phyloP scores from a whole-genome alignment of 208 protist genomes.

The Leishmania aethiopica region DNA sequence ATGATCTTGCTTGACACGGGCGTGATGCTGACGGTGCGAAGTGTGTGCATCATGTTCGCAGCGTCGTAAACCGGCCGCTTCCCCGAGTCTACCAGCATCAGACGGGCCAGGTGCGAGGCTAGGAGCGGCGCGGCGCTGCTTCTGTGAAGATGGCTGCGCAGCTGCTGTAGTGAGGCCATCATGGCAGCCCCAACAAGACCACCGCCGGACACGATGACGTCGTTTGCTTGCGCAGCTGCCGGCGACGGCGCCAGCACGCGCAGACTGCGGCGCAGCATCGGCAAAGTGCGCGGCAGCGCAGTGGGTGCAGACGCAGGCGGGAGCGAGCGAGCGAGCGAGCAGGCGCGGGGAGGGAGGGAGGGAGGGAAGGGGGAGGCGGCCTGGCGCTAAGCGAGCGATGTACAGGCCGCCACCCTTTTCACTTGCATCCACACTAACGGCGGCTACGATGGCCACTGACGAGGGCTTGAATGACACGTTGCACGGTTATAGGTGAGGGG shows the following conservation, averaged over 20 bases:
- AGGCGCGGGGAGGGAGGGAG: neutral
- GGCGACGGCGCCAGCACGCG: neutral
- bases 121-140: neutral
- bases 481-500: neutral
- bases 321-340: neutral
- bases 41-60: slow-evolving; percentile 65
- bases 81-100: slow-evolving; percentile 67
- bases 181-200: slow-evolving; percentile 75
- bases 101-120: slow-evolving; percentile 41
- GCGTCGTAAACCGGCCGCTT: slow-evolving; percentile 54
- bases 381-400: neutral
- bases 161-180: slow-evolving; percentile 73
- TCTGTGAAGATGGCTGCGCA: slow-evolving; percentile 50
- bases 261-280: slow-evolving; percentile 22
- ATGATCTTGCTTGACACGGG: slow-evolving; percentile 84
- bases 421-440: neutral
- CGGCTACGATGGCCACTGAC: neutral
- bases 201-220: slow-evolving; percentile 81
- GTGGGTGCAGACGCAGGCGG: neutral
- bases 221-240: slow-evolving; percentile 21
- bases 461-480: neutral
- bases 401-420: neutral
- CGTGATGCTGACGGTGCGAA: slow-evolving; percentile 83
- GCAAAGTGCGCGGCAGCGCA: neutral
- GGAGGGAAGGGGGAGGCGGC: neutral